Conservation (phyloP, 768 basidiomycete species). For the Dentipellis fragilis region DNA sequence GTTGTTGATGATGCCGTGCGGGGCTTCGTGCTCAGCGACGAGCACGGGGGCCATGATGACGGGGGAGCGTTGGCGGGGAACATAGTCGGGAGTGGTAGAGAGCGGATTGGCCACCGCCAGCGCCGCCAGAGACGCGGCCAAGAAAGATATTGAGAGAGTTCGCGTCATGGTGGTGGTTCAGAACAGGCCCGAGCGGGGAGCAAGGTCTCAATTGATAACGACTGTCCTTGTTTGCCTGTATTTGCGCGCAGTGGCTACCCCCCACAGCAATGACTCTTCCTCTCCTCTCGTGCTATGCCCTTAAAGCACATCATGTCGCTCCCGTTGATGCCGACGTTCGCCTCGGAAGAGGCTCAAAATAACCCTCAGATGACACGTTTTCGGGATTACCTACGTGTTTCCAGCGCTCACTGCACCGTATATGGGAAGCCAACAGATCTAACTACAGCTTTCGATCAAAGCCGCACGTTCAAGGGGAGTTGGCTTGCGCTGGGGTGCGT, state of each 20-base stretch:
- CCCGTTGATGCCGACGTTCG: neutral
- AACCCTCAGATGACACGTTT: too few relatives aligned
- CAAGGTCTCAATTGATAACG: neutral
- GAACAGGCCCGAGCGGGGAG: slow-evolving; percentile 2
- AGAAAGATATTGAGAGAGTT: slow-evolving; percentile 14
- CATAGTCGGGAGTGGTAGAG: slow-evolving; percentile 29
- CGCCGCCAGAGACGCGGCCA: slow-evolving; percentile 26
- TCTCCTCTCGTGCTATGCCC: neutral
- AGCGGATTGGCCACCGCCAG: slow-evolving; percentile 33
- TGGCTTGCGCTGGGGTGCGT: neutral
- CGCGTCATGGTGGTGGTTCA: slow-evolving; percentile 22
- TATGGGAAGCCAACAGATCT: too few relatives aligned
- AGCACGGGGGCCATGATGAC: slow-evolving; percentile 50
- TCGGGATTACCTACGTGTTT: too few relatives aligned
- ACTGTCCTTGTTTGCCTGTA: neutral
- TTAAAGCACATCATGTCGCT: neutral
- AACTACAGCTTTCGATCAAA: neutral
- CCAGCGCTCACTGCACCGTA: too few relatives aligned
- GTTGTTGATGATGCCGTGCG: slow-evolving; percentile 71
- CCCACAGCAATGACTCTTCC: neutral
- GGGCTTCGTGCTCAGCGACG: slow-evolving; percentile 38
- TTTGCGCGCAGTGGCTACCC: neutral
- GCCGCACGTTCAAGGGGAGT: neutral
- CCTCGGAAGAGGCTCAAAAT: too few relatives aligned
- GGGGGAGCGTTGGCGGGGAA: slow-evolving; percentile 28